phyloP scores from a whole-genome alignment of 2,329 filamentous ascomycete genomes.

The Fonsecaea pugnacius region DNA sequence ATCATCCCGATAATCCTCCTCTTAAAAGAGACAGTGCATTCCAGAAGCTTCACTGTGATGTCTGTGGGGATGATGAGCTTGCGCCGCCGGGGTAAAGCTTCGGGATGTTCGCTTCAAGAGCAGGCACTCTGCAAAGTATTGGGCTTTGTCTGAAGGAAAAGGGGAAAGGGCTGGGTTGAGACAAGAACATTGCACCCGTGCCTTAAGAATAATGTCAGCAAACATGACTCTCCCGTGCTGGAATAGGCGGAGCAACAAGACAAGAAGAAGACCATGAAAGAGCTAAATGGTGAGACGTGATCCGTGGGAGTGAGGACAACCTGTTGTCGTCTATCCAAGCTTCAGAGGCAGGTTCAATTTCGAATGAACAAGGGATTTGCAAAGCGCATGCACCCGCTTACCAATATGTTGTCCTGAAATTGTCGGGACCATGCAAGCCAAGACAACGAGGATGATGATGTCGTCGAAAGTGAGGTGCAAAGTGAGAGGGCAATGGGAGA shows the following conservation, averaged over 20 bases:
- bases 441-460: not conserved
- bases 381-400: not conserved
- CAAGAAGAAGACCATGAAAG: not conserved
- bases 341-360: constrained; percentile 1
- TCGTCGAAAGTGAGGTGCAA: constrained; percentile 6
- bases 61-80: not conserved
- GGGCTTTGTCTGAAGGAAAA: not conserved
- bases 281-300: not conserved
- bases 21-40: not conserved
- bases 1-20: not conserved
- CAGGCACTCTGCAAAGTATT: constrained; percentile 5
- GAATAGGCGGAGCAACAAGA: constrained; percentile 7
- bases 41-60: not conserved
- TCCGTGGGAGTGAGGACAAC: not conserved
- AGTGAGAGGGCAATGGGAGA: constrained; percentile 2
- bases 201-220: constrained; percentile 2
- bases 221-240: not conserved
- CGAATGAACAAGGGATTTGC: not conserved
- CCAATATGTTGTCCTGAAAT: not conserved
- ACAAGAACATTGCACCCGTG: not conserved
- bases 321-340: not conserved
- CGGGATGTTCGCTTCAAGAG: not conserved
- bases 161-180: not conserved
- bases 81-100: not conserved
- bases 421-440: not conserved